Evolutionary conservation across 345 rosid genomes (phyloP).

Genomic region (Hibiscus mutabilis): DNA sequence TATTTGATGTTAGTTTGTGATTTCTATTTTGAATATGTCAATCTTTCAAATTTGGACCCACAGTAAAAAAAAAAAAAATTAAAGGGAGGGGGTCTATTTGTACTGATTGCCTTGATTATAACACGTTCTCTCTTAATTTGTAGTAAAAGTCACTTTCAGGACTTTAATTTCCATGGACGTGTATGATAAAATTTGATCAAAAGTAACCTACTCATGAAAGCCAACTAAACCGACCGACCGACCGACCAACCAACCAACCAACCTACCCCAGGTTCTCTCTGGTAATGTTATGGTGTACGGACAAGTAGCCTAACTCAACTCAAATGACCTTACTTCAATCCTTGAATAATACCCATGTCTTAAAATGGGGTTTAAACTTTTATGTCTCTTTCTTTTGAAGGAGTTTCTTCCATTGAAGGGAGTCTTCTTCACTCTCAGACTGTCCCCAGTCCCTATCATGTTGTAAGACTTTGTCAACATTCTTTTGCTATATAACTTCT

Average conservation of each 20-base stretch:
- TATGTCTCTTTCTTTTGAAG: not conserved
- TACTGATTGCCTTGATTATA: not conserved
- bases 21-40: too few species aligned
- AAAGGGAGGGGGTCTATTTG: not conserved
- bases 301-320: constrained; percentile 45
- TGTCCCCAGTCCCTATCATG: constrained; percentile 26
- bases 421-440: not conserved
- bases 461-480: constrained; percentile 17
- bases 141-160: too few species aligned
- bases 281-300: constrained; percentile 45
- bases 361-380: not conserved
- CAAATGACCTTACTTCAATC: constrained; percentile 11
- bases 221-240: constrained; percentile 42
- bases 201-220: constrained; percentile 35
- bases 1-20: too few species aligned
- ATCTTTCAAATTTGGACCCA: too few species aligned
- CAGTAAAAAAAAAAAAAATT: too few species aligned
- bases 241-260: constrained; percentile 33
- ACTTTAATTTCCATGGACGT: too few species aligned
- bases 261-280: constrained; percentile 17
- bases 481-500: constrained; percentile 25
- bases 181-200: not conserved
- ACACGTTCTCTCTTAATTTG: not conserved
- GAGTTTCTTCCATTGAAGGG: not conserved
- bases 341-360: constrained; percentile 6